Base-by-base conservation (phyloP, 2,329 filamentous ascomycete species). In the Trichoderma atrobrunneum region DNA sequence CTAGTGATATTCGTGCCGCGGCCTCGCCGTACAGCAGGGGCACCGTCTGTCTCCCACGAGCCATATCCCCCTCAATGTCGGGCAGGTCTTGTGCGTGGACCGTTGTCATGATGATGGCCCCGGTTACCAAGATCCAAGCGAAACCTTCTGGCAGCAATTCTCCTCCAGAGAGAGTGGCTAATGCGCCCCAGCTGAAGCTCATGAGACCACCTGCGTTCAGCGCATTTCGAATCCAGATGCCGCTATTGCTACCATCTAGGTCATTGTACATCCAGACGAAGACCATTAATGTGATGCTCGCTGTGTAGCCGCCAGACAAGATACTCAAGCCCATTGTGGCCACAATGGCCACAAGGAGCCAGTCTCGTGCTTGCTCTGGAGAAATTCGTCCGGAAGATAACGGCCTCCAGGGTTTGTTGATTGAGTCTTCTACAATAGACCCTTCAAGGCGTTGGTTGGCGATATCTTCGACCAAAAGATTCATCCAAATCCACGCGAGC, bases 391-490 rank as follows among this genome's bases (percentile, higher is more conserved):
- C 67, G 5, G 75, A 74, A 21, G 78, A 78, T 2, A 81, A 70
- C 0, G 79, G 76, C 3, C 79, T 72, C 79, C 79, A 81, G 1
- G 79, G 79, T 66, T 81, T 80, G 72, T 81, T 81, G 14, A 75
- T 67, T 0, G 66, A 14, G 57, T 81, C 79, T 28, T 81, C 79
- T 1, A 75, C 34, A 12, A 80, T 68, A 0, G 77, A 74, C 1
- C 74, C 73, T 0, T 73, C 65, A 1, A 74, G 63, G 0, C 77
- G 72, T 59, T 81, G 79, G 61, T 81, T 81, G 18, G 76, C 72
- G 8, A 81, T 75, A 11, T 78, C 73, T 34, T 77, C 75, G 3
- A 78, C 73, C 1, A 80, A 48, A 5, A 80, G 76, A 62, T 79
- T 77, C 4, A 78, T 21, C 79, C 79, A 81, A 12, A 78, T 65